Percentiles rank a stretch among this genome's conserved stretches.
These are phyloP conservation scores for Agapanthus africanus DNA, from an alignment of 106 monocot genomes.

Conservation along the genomic window DNA sequence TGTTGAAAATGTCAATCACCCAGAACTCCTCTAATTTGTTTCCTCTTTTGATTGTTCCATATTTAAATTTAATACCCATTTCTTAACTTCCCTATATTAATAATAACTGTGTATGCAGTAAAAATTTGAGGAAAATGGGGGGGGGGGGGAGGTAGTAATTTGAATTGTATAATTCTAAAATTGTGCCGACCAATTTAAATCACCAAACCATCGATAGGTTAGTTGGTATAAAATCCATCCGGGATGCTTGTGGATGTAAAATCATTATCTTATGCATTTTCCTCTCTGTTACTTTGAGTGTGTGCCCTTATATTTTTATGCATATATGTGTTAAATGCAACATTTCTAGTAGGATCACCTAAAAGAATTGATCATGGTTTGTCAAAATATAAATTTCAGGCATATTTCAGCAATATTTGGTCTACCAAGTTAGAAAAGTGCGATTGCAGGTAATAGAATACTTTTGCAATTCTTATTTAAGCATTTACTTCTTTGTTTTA, in stretches of 20 bases:
- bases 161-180: neutral
- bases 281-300: neutral
- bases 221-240: neutral
- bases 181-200: neutral
- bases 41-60: neutral
- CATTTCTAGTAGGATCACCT: neutral
- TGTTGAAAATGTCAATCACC: too few relatives aligned
- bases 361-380: neutral
- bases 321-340: neutral
- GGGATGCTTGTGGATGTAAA: neutral
- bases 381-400: slow-evolving; percentile 29
- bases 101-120: neutral
- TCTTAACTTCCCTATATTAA: neutral
- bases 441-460: slow-evolving; percentile 69
- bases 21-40: neutral
- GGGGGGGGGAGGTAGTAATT: neutral
- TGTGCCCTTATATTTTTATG: neutral
- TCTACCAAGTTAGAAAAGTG: slow-evolving; percentile 83
- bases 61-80: neutral
- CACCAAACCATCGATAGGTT: neutral
- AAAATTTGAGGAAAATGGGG: neutral
- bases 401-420: slow-evolving; percentile 83
- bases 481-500: slow-evolving; percentile 28
- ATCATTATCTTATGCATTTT: neutral
- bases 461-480: neutral